Percentiles rank a stretch among this genome's conserved stretches.
These are phyloP conservation scores for Phytophthora ohioensis DNA, from an alignment of 352 stramenopile species.

Conservation along the genomic window DNA sequence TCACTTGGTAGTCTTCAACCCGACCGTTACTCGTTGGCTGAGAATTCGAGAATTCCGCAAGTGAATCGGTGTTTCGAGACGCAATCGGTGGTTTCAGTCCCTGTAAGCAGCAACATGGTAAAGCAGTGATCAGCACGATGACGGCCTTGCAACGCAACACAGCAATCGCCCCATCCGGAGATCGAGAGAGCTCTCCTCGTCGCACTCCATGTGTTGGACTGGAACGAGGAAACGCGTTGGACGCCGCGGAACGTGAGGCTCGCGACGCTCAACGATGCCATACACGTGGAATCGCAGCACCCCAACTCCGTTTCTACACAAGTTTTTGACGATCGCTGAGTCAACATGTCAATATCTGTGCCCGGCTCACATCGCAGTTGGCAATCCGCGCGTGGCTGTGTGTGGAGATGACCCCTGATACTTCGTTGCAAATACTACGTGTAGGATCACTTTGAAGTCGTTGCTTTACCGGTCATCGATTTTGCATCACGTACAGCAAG, in stretches of 20 bases:
- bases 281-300: background rate
- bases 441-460: background rate
- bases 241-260: slow-evolving; percentile 5
- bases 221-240: slow-evolving; percentile 19
- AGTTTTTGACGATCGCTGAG: slow-evolving; percentile 6
- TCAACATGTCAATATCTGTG: background rate
- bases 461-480: background rate
- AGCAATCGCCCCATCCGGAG: slow-evolving; percentile 13
- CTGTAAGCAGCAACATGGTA: background rate
- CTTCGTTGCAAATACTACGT: too few relatives aligned
- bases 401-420: background rate
- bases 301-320: background rate
- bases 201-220: slow-evolving; percentile 23
- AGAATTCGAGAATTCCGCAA: too few relatives aligned
- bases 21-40: too few relatives aligned
- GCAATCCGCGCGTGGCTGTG: background rate
- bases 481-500: background rate
- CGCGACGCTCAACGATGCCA: background rate
- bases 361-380: slow-evolving; percentile 11
- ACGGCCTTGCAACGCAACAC: background rate
- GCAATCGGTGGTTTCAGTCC: too few relatives aligned
- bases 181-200: slow-evolving; percentile 16
- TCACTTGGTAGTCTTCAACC: too few relatives aligned
- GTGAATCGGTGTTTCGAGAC: too few relatives aligned
- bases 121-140: background rate